Evolutionary conservation across 345 rosid genomes (phyloP).

Genomic region (Hypericum perforatum): DNA sequence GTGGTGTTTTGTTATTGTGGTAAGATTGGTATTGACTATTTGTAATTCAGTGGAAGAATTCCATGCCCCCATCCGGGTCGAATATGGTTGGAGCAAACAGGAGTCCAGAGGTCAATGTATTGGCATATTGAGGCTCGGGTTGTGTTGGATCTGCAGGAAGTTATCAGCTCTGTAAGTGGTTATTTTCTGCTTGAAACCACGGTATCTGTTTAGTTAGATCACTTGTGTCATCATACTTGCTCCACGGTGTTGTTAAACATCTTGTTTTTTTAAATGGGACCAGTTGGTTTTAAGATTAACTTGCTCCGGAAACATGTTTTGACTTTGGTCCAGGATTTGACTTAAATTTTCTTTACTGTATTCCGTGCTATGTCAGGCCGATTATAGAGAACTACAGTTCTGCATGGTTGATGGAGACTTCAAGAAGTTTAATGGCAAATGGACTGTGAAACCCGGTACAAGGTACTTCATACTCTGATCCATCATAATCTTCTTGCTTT

Average conservation of each 20-base stretch:
- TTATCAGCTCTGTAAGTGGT: conserved; percentile 44
- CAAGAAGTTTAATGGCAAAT: conserved; percentile 94
- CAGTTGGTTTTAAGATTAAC: too few species aligned
- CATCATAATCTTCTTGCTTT: not conserved
- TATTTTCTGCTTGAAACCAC: not conserved
- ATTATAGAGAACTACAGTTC: conserved; percentile 63
- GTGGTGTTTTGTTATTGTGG: too few species aligned
- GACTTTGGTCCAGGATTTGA: too few species aligned
- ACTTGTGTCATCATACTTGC: too few species aligned
- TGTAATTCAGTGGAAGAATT: conserved; percentile 52
- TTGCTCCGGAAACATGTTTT: too few species aligned
- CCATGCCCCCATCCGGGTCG: conserved; percentile 93
- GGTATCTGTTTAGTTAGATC: too few species aligned
- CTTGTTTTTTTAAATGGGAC: too few species aligned
- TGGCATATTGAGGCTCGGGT: conserved; percentile 99
- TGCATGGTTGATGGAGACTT: conserved; percentile 98
- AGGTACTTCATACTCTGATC: conserved; percentile 31
- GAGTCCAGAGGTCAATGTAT: conserved; percentile 79
- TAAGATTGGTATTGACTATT: not conserved
- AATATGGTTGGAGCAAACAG: conserved; percentile 96
- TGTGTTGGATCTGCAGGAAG: conserved; percentile 82
- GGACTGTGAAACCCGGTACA: conserved; percentile 65
- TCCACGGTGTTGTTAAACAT: too few species aligned
- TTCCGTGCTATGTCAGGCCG: too few species aligned
- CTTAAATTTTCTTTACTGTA: too few species aligned